Evolutionary conservation across 2,329 filamentous ascomycete genomes (phyloP), one percentile per base, ranked within the genome.

Genomic region (Raffaelea deltoideospora): DNA sequence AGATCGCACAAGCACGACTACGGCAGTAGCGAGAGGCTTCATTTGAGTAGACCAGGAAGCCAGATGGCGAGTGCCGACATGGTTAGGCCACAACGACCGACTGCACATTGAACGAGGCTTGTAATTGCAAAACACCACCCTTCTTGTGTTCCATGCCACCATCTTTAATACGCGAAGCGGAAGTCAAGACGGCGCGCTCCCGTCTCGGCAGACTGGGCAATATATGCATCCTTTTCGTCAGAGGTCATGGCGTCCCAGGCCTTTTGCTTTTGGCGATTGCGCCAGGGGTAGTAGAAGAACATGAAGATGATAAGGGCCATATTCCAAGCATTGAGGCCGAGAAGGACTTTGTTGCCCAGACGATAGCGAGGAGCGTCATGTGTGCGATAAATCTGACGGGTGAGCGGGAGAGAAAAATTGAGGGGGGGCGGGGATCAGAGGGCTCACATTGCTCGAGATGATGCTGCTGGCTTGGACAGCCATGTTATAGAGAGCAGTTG

Each of bases 401-500:
- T 10, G 13, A 26, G 3, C 26, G 22, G 10, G 24, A 7, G 23
- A 13, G 8, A 13, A 13, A 8, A 13, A 8, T 8, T 26, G 23
- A 8, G 23, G 13, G 23, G 8, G 23, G 23, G 23, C 8, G 13
- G 23, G 13, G 23, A 26, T 8, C 3, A 9, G 26, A 8, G 10
- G 17, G 40, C 50, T 40, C 26, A 53, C 50, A 19, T 65, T 65
- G 4, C 58, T 58, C 0, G 55, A 50, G 22, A 61, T 56, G 34
- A 67, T 63, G 33, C 51, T 58, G 19, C 56, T 54, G 0, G 58
- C 54, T 39, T 67, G 64, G 0, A 65, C 60, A 15, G 55, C 56
- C 61, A 67, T 67, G 47, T 78, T 79, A 55, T 78, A 79, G 9
- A 76, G 43, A 0, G 72, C 73, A 0, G 67, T 65, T 1, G 68